These are phyloP conservation scores for Drechslerella coelobrocha DNA, from an alignment of 2,329 filamentous ascomycete species.

Conservation along the genomic window DNA sequence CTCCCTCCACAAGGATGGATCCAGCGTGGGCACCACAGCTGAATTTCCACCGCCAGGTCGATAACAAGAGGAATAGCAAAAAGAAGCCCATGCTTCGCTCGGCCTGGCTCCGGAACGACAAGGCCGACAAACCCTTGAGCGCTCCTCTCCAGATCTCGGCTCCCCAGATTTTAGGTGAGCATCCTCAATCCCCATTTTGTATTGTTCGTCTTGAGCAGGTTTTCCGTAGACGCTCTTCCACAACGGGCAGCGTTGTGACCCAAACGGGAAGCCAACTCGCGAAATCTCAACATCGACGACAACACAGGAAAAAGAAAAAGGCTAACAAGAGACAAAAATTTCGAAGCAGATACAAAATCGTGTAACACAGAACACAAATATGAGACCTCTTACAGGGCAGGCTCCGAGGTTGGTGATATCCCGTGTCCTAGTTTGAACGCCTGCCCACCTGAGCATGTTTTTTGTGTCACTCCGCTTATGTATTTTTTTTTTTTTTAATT, in stretches of 20 bases:
- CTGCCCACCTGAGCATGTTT: conserved; percentile 28
- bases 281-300: conserved; percentile 42
- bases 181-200: not conserved
- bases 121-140: conserved; percentile 7
- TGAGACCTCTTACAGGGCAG: conserved; percentile 41
- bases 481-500: conserved; percentile 20
- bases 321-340: conserved; percentile 36
- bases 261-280: conserved; percentile 43
- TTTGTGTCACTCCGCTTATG: conserved; percentile 21
- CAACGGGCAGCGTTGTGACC: conserved; percentile 17
- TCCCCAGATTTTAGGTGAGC: conserved; percentile 14
- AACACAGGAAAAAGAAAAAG: conserved; percentile 27
- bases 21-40: no score
- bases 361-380: conserved; percentile 48
- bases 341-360: conserved; percentile 41
- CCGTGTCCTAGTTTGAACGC: not conserved
- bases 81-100: conserved; percentile 21
- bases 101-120: conserved; percentile 26
- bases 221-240: conserved; percentile 22
- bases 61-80: conserved; percentile 13
- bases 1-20: conserved; percentile 39
- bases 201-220: conserved; percentile 34
- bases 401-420: conserved; percentile 36
- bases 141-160: not conserved
- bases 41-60: conserved; percentile 1